A percentile compares a stretch with the other conserved stretches of the same genome.
Evolutionary conservation across 1,284 basidiomycete species (phyloP).

Genomic region (Athelia sp.): DNA sequence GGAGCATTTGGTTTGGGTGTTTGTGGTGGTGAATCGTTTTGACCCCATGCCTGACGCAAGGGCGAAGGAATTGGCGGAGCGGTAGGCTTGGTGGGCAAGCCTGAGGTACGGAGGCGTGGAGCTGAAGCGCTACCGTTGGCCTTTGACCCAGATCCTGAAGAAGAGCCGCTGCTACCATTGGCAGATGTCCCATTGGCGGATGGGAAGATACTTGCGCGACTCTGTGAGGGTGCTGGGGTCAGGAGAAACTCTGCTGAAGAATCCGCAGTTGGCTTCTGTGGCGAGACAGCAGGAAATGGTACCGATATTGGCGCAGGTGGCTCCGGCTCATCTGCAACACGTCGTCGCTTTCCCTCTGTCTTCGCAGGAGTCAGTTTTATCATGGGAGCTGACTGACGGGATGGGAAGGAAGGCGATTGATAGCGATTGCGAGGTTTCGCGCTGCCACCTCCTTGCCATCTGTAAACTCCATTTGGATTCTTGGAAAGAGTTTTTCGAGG

Average conservation of each 20-base stretch:
- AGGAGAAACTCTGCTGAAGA: slow-evolving; percentile 13
- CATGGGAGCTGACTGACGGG: slow-evolving; percentile 28
- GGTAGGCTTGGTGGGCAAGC: slow-evolving; percentile 41
- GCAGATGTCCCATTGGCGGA: slow-evolving; percentile 11
- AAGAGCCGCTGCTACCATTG: slow-evolving; percentile 4
- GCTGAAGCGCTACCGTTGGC: slow-evolving; percentile 23
- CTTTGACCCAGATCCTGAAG: too few species aligned
- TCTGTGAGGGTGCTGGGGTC: slow-evolving; percentile 20
- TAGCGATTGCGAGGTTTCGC: slow-evolving; percentile 61
- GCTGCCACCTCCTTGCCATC: slow-evolving; percentile 66
- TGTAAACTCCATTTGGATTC: slow-evolving; percentile 68
- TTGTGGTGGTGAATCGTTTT: slow-evolving; percentile 36
- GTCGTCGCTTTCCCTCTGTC: slow-evolving; percentile 55
- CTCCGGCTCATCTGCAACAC: slow-evolving; percentile 46
- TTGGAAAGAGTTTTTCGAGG: slow-evolving; percentile 49
- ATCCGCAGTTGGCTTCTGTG: slow-evolving; percentile 9
- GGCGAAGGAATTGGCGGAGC: slow-evolving; percentile 63
- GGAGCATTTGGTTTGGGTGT: slow-evolving; percentile 27
- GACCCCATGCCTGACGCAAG: slow-evolving; percentile 60
- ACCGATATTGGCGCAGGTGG: too few species aligned
- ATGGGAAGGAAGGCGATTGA: slow-evolving; percentile 61
- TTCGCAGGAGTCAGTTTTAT: slow-evolving; percentile 33
- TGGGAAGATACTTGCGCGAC: slow-evolving; percentile 15
- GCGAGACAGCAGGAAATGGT: slow-evolving; percentile 9
- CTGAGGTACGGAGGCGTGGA: slow-evolving; percentile 39